Evolutionary conservation across 2,329 filamentous ascomycete genomes (phyloP).

Genomic region (Microsporum audouinii): DNA sequence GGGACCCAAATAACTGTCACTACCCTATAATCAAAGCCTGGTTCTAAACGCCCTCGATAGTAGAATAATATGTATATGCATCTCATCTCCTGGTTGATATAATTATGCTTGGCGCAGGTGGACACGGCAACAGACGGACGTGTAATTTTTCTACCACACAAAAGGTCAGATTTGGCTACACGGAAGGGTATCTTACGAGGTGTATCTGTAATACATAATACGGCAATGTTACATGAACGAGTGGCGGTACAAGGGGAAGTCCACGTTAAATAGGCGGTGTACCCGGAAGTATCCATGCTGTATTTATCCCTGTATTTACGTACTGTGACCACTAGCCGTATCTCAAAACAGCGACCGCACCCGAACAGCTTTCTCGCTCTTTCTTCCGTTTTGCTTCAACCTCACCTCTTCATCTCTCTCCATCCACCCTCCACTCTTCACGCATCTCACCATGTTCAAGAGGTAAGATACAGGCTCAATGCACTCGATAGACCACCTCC

Average conservation of each 20-base stretch:
- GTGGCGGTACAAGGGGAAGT: background rate
- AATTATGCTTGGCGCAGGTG: background rate
- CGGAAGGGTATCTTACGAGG: background rate
- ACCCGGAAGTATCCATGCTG: background rate
- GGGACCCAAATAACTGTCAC: too few species aligned
- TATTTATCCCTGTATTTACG: conserved; percentile 6
- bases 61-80: background rate
- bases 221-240: background rate
- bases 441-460: conserved; percentile 48
- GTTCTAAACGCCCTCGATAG: too few species aligned
- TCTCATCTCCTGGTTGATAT: background rate
- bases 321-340: conserved; percentile 10
- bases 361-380: conserved; percentile 21
- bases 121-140: conserved; percentile 4
- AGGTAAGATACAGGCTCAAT: conserved; percentile 37
- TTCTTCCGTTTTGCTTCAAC: conserved; percentile 19
- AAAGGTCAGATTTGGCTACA: background rate
- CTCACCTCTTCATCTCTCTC: conserved; percentile 23
- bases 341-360: conserved; percentile 9
- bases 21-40: too few species aligned
- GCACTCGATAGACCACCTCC: conserved; percentile 4
- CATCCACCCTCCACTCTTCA: conserved; percentile 33
- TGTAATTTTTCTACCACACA: conserved; percentile 9
- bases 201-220: background rate
- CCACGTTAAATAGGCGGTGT: background rate